Base-by-base conservation (phyloP, 1,139 yeast species). In the Candida frijolesensis region DNA sequence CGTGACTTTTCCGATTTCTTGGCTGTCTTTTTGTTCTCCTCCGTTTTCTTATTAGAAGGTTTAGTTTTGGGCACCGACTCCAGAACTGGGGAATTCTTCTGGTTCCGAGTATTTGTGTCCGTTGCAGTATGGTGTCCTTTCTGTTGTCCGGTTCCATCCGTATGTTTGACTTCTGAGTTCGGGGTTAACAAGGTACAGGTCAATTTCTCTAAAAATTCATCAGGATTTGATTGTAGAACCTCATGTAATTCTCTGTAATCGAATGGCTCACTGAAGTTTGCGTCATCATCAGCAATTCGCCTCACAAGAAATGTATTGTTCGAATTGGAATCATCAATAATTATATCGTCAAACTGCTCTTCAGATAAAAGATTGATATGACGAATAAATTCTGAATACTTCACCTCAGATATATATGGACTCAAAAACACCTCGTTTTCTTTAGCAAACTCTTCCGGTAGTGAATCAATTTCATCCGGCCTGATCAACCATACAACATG, bases 351-450 rank as follows among this genome's bases (percentile, higher is more conserved):
- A 40, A 65, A 67, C 29, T 68, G 68, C 1, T 55, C 46, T 4
- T 57, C 49, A 0, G 78, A 68, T 3, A 76, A 51, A 4, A 79
- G 71, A n/a, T 59, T 64, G 22, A 71, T 76, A 48, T 65, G 67
- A 12, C 61, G 66, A 2, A 71, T 53, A 7, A 76, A 65, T 35
- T 68, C 67, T 0, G 50, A 45, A 11, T 76, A 55, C n/a, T 57
- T 53, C 4, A 78, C 59, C 40, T 70, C 71, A 10, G 67, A 72
- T 32, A 62, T 47, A 35, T 70, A 65, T 0, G 82, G 70, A 1
- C 83, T 72, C 15, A 80, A 54, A 48, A 77, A 74, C 10, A 80
- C 50, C 56, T 80, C 84, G 54, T 72, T 67, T 14, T 49, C 27
- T 14, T 42, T 33, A 9, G 33, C 33, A 3, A 52, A 29, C n/a